Percentiles rank a stretch among this genome's conserved stretches.
Evolutionary conservation across 2,329 filamentous ascomycete genomes (phyloP).

Genomic region (Penicillium occitanis): DNA sequence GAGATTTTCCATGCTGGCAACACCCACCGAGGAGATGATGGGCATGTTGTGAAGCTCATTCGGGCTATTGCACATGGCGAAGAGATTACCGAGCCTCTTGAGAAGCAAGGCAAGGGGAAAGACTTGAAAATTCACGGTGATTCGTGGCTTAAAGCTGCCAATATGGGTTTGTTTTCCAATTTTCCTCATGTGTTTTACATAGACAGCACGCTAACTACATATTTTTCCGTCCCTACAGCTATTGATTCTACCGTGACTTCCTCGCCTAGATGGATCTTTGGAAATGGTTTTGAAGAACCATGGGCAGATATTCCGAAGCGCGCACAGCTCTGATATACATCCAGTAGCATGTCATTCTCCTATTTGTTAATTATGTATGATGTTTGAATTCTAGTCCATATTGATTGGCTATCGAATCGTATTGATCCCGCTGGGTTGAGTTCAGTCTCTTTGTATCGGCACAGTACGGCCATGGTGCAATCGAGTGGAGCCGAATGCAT

Average conservation of each 20-base stretch:
- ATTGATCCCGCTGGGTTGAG: too few relatives aligned
- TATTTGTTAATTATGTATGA: too few relatives aligned
- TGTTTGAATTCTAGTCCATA: too few relatives aligned
- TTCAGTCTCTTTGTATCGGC: too few relatives aligned
- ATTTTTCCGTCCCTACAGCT: not conserved
- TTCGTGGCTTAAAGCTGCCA: constrained; percentile 48
- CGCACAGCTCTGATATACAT: constrained; percentile 19
- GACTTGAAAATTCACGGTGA: constrained; percentile 41
- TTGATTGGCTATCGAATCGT: too few relatives aligned
- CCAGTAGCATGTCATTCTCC: too few relatives aligned
- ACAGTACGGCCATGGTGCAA: too few relatives aligned
- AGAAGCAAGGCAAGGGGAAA: constrained; percentile 29
- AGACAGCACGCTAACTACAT: not conserved
- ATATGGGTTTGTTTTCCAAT: constrained; percentile 35
- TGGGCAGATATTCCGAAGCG: constrained; percentile 35
- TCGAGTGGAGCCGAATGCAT: too few relatives aligned
- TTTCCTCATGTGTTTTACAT: too few relatives aligned
- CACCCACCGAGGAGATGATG: constrained; percentile 63
- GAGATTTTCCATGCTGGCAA: constrained; percentile 49
- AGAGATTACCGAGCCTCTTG: constrained; percentile 44
- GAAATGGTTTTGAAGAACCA: constrained; percentile 44
- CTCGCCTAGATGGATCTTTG: constrained; percentile 36
- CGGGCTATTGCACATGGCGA: constrained; percentile 68
- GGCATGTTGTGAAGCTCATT: constrained; percentile 75
- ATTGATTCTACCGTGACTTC: constrained; percentile 6